A percentile compares a stretch with the other conserved stretches of the same genome.
phyloP scores from a whole-genome alignment of 768 basidiomycete genomes.

The Hypholoma fasciculare region DNA sequence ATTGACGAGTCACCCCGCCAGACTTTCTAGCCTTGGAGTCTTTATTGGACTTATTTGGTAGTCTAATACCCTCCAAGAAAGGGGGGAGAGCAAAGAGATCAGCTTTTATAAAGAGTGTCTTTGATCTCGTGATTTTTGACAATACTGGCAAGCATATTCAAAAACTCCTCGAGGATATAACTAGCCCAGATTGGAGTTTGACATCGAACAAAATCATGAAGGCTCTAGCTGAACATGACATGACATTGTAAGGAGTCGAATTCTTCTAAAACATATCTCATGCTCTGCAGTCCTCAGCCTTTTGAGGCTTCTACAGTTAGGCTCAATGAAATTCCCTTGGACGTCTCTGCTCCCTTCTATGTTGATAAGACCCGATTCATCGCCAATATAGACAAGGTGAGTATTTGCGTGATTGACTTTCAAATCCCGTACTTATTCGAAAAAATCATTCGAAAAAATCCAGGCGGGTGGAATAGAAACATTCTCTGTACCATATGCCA shows the following conservation, averaged over 20 bases:
- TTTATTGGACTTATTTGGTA: slow-evolving; percentile 56
- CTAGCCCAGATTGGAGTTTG: slow-evolving; percentile 52
- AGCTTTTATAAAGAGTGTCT: slow-evolving; percentile 53
- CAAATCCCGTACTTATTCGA: not conserved
- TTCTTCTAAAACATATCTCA: slow-evolving; percentile 1
- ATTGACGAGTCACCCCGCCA: slow-evolving; percentile 18
- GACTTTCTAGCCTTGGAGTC: slow-evolving; percentile 61
- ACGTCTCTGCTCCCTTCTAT: slow-evolving; percentile 46
- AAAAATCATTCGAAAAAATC: slow-evolving; percentile 2
- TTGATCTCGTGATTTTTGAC: slow-evolving; percentile 38
- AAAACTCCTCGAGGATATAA: slow-evolving; percentile 39
- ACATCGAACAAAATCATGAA: slow-evolving; percentile 48
- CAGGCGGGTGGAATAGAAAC: slow-evolving; percentile 55
- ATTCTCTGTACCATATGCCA: slow-evolving; percentile 43
- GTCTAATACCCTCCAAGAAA: slow-evolving; percentile 48
- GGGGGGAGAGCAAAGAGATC: slow-evolving; percentile 35
- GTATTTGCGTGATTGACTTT: not conserved
- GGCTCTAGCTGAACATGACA: slow-evolving; percentile 42
- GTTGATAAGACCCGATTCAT: slow-evolving; percentile 51
- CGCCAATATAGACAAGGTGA: slow-evolving; percentile 48
- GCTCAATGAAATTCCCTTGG: slow-evolving; percentile 30
- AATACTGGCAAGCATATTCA: slow-evolving; percentile 36
- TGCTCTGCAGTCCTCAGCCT: slow-evolving; percentile 53
- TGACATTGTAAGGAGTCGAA: slow-evolving; percentile 44
- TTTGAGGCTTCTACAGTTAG: slow-evolving; percentile 44